Evolutionary conservation across 208 protist genomes (phyloP).

Genomic region (Spironucleus salmonicida): DNA sequence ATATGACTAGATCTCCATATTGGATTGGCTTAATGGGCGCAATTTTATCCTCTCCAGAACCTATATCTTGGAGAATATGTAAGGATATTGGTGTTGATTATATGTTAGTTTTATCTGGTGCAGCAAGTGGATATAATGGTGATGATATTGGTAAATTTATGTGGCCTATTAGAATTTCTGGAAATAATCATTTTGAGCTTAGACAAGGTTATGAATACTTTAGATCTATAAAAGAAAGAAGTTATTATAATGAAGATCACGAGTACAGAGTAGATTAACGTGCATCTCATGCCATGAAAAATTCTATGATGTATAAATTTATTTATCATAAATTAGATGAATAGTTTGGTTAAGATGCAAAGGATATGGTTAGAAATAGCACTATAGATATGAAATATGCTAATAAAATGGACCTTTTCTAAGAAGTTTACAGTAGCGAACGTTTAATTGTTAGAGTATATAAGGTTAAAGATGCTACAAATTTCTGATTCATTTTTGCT

Average conservation of each 20-base stretch:
- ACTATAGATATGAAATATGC: constrained; percentile 20
- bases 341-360: constrained; percentile 43
- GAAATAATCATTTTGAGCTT: constrained; percentile 26
- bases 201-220: constrained; percentile 3
- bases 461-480: constrained; percentile 27
- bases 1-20: constrained; percentile 40
- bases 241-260: constrained; percentile 29
- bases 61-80: constrained; percentile 28
- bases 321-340: constrained; percentile 35
- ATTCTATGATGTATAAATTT: constrained; percentile 39
- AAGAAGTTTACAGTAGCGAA: constrained; percentile 36
- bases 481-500: neutral
- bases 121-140: constrained; percentile 25
- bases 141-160: constrained; percentile 43
- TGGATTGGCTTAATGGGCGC: constrained; percentile 36
- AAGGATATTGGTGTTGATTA: constrained; percentile 35
- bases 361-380: constrained; percentile 41
- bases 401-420: constrained; percentile 27
- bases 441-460: constrained; percentile 40
- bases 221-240: constrained; percentile 28
- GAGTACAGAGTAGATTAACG: constrained; percentile 31
- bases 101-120: constrained; percentile 39
- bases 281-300: neutral
- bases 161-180: constrained; percentile 39
- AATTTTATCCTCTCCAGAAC: constrained; percentile 30